Base-by-base conservation (phyloP, 208 protist genomes). In the Trypanosoma cruzi region DNA sequence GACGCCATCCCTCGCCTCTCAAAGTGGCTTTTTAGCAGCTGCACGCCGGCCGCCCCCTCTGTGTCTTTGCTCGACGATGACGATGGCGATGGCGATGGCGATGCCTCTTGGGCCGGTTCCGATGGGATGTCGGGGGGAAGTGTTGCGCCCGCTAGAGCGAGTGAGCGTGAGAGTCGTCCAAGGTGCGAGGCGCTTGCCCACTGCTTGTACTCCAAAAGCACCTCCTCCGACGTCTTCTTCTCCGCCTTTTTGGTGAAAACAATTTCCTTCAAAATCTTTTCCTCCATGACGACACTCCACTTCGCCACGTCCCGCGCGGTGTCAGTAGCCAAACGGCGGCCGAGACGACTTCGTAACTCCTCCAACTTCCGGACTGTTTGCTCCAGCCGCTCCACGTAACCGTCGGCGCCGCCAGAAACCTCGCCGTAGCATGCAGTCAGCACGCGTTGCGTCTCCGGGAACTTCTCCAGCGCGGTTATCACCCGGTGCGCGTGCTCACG, bases 321-420 rank as follows among this genome's bases (percentile, higher is more conserved):
- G 56, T 93, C 87, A 6, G 85, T 84, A 16, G 72, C 79, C 22
- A 95, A 68, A 5, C 85, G 84, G 16, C 54, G 67, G 14, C 84
- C 79, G 16, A 96, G 81, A 11, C 88, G 83, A 44, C 78, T 86
- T 37, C 88, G 88, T 56, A 96, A 74, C 60, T 68, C 64, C 66
- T 89, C 86, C 48, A 96, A 76, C 29, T 65, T 64, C 37, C 80
- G 53, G 16, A 54, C 72, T 28, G 44, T 71, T 10, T 79, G 69
- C 66, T 78, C 69, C 71, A 92, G 64, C 20, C 32, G 71, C 29
- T 57, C 69, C 3, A 78, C 42, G 59, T 81, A 80, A 16, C 84
- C 86, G 14, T 86, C 86, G 7, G 81, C 74, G 50, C 81, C 82
- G 32, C 84, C 88, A 16, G 71, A 71, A 2, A 89, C 65, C 68